Percentiles rank a stretch among this genome's conserved stretches.
Evolutionary conservation across 148 eudicot genomes (phyloP).

Genomic region (Persicaria tinctoria): DNA sequence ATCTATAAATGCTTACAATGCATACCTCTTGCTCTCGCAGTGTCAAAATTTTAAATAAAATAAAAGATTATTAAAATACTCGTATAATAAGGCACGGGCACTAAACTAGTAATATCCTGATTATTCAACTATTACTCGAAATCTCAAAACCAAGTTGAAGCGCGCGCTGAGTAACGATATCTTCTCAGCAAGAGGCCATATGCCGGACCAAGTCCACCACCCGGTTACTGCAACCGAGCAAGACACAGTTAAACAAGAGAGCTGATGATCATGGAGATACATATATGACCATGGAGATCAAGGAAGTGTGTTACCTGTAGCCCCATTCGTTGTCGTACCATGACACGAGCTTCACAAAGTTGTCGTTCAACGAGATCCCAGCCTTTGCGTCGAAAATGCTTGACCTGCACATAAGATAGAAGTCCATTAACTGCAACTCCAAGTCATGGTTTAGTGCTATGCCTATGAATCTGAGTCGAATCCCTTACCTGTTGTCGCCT

Average conservation of each 20-base stretch:
- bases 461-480: not conserved
- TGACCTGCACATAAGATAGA: slow-evolving; percentile 28
- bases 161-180: not conserved
- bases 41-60: no score
- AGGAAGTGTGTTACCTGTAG: slow-evolving; percentile 41
- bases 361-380: slow-evolving; percentile 56
- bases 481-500: slow-evolving; percentile 45
- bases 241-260: not conserved
- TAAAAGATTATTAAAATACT: no score
- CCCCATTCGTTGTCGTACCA: slow-evolving; percentile 83
- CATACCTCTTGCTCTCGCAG: no score
- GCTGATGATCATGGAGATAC: not conserved
- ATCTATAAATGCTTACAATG: no score
- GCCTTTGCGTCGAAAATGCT: slow-evolving; percentile 73
- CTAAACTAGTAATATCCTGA: not conserved
- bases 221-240: slow-evolving; percentile 39
- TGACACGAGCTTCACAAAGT: slow-evolving; percentile 64
- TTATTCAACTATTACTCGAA: not conserved
- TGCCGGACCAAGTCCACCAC: slow-evolving; percentile 58
- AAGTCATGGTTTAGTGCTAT: not conserved
- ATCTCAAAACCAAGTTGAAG: not conserved
- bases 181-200: slow-evolving; percentile 21
- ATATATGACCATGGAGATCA: not conserved
- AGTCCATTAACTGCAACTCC: not conserved
- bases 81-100: no score